Base-by-base conservation (phyloP, 345 rosid genomes). In the Litchi chinensis region DNA sequence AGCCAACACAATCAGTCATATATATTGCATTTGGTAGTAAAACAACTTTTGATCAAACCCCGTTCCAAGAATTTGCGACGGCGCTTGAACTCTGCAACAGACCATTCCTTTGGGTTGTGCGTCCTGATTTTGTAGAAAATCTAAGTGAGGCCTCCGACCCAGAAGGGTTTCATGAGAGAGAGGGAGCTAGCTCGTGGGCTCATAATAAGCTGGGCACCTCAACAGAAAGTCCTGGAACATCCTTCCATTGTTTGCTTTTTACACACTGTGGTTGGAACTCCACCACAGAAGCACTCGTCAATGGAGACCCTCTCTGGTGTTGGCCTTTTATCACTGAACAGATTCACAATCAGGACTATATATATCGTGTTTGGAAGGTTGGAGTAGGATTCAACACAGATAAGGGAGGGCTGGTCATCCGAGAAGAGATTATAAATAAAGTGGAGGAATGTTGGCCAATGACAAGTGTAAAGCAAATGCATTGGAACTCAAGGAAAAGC, bases 281-380 rank as follows among this genome's bases (percentile, higher is more conserved):
- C 28, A 81, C 86, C 54, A 57, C 90, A 66, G 93, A 93, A 79
- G 89, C 88, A n/a, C 79, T 82, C 2, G 71, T 84, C 66, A 85
- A 76, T 21, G 92, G 92, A 5, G 71, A 86, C 21, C 93, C 93
- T 8, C 77, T 93, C 83, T 43, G 89, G 28, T 87, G 92, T 60
- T 79, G 88, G 73, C 95, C 93, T 24, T 82, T 78, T 73, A 86
- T 86, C 56, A 83, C 82, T 8, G 93, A 88, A 59, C 91, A 86
- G 28, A 86, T 82, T 68, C 82, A 44, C 56, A 87, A 82, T 72
- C 70, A 68, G 79, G 52, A 74, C 5, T 91, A 84, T 71, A 84
- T 84, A 65, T 88, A 89, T 57, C 81, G 86, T 10, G 60, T 65
- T 5, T 87, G 94, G 88, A 88, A 83, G 69, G 82, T 82, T 24